These are phyloP conservation scores for Diaporthe sp. DNA, from an alignment of 2,329 filamentous ascomycete genomes.

Conservation along the genomic window DNA sequence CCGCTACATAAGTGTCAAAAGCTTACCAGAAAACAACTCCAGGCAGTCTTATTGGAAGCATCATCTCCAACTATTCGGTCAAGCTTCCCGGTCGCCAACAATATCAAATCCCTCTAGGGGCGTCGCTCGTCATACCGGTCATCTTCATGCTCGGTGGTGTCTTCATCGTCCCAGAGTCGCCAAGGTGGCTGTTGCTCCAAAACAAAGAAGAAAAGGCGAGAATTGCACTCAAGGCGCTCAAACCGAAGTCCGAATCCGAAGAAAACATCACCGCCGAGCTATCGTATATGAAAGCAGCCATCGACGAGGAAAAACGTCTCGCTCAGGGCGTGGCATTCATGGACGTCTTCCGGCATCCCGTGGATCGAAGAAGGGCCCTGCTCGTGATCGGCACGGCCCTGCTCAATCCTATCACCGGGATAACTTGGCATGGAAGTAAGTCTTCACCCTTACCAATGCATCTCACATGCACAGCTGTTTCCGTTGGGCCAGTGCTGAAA, in stretches of 20 bases:
- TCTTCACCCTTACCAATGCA: not conserved
- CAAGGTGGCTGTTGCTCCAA: not conserved
- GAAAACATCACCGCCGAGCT: not conserved
- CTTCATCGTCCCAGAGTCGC: constrained; percentile 10
- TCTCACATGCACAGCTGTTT: not conserved
- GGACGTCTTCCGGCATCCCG: constrained; percentile 2
- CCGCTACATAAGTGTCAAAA: too few species aligned
- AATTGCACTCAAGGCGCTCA: not conserved
- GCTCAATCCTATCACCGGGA: not conserved
- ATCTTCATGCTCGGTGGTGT: constrained; percentile 6
- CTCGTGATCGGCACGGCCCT: not conserved
- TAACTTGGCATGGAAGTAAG: constrained; percentile 16
- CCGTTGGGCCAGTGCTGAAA: not conserved
- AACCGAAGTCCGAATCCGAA: not conserved
- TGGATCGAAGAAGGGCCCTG: constrained; percentile 1
- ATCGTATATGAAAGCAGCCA: constrained; percentile 3
- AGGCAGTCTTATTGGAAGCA: constrained; percentile 10
- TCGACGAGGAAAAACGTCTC: constrained; percentile 18
- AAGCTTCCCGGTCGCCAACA: constrained; percentile 11
- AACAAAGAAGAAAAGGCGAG: not conserved
- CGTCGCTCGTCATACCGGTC: not conserved
- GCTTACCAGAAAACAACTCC: not conserved
- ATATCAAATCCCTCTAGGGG: not conserved
- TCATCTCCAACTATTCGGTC: constrained; percentile 12
- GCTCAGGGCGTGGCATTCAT: not conserved